A percentile compares a stretch with the other conserved stretches of the same genome.
phyloP scores from a whole-genome alignment of 2,329 filamentous ascomycete genomes.

The Penicillium sp. region DNA sequence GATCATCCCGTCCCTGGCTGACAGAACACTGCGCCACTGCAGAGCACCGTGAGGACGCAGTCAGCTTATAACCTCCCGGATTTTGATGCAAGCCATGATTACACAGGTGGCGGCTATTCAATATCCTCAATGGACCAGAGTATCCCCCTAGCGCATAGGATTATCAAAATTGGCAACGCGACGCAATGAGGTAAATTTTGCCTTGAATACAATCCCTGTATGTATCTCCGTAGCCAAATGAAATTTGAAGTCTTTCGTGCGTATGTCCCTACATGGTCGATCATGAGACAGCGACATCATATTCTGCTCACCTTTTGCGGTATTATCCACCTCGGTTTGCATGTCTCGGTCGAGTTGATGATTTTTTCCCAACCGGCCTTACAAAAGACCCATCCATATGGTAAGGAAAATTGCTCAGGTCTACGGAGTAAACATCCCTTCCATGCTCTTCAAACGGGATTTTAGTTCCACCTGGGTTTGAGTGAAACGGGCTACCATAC shows the following conservation, averaged over 20 bases:
- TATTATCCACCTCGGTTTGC: background rate
- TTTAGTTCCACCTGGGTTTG: constrained; percentile 3
- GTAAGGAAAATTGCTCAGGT: background rate
- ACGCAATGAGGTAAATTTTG: constrained; percentile 3
- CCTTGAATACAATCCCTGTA: background rate
- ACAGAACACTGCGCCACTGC: constrained; percentile 12
- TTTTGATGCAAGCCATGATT: background rate
- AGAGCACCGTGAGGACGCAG: constrained; percentile 10
- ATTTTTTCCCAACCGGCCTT: background rate
- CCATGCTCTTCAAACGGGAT: background rate
- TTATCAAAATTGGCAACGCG: constrained; percentile 8
- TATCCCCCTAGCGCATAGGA: constrained; percentile 5
- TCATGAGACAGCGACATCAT: constrained; percentile 4
- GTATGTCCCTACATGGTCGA: background rate
- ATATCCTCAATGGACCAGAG: background rate
- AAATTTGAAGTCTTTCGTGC: background rate
- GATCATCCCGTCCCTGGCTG: background rate
- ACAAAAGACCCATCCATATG: background rate
- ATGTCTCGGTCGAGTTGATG: constrained; percentile 17
- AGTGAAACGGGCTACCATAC: background rate
- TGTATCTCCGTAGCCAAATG: background rate
- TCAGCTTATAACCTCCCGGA: constrained; percentile 8
- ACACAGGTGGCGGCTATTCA: constrained; percentile 12
- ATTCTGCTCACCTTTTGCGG: background rate
- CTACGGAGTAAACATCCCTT: background rate